Base-by-base conservation (phyloP, 2,329 filamentous ascomycete species). In the Fusarium dimerum region DNA sequence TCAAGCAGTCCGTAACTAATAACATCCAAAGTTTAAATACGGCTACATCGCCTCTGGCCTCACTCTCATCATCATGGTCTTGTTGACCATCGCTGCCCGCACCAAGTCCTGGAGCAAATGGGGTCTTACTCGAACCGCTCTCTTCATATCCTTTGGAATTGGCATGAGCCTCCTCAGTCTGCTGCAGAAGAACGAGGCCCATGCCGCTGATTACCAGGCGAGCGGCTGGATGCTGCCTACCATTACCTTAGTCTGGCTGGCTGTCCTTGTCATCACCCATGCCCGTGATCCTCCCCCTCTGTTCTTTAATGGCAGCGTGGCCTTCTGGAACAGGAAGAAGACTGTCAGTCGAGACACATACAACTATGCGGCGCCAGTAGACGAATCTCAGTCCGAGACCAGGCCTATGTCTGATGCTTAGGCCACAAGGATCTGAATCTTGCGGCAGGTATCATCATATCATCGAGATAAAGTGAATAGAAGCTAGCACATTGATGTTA, bases 201-300 rank as follows among this genome's bases (percentile, higher is more conserved):
- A 45, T 10, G 42, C 55, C 12, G n/a, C 20, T 1, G 45, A 47
- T 5, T 73, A 64, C 44, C 57, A 70, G 30, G 34, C 36, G 9
- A 66, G 62, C 9, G 49, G 65, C 9, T 72, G 68, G 71, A 63
- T 71, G 15, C 47, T 73, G 13, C 69, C 70, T 8, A 64, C 63
- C 4, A 66, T 73, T 30, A 67, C 64, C 9, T 50, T 72, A 26
- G 59, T 77, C 32, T 73, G 67, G 67, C 52, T 69, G 17, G 4
- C 60, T 26, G 61, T 71, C 34, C 61, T 72, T n/a, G 15, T 67
- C 29, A 47, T 72, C 32, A 72, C 71, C 2, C 71, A 73, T 18
- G 50, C 71, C 39, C 65, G 65, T n/a, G 65, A 65, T 48, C 54
- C 63, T 3, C 59, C 57, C 3, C 55, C 57, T 20, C 13, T 59